Evolutionary conservation across 2,329 filamentous ascomycete genomes (phyloP), one percentile per base, ranked within the genome.

Genomic region (Chlorencoelia australis): DNA sequence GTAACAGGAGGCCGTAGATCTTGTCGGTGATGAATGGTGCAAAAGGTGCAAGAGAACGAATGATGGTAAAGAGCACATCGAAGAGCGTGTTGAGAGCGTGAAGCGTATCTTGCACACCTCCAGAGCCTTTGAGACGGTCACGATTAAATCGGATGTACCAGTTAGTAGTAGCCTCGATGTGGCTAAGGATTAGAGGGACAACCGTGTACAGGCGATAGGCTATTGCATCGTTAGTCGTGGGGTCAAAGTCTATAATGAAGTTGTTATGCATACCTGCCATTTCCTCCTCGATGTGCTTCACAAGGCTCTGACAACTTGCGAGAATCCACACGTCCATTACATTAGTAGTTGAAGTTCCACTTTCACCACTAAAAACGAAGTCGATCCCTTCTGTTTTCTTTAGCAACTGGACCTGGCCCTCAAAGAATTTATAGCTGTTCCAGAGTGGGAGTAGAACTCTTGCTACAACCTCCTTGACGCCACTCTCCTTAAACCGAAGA

Each of bases 71-170:
- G 15, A 96, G 68, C 37, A 95, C 84, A 62, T 95, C 87, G 52
- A 94, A 95, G 6, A 96, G 73, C 2, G 91, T 89, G 62, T 96
- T 94, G 37, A 98, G 69, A 1, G 89, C 91, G 54, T 94, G 85
- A 33, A 81, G 67, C 8, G 91, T 95, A 57, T 96, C 91, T 10
- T 88, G 73, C 16, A 85, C 62, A 13, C 87, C 86, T 46, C 85
- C 78, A 56, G 93, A 87, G 28, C 88, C 88, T 75, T 94, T 95
- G 48, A 94, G 69, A 37, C 88, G 77, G 59, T 83, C 83, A 37
- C 88, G 75, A 67, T 95, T 95, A 67, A 94, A 93, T 43, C 87
- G 75, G 58, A 95, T 95, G 63, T 95, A 95, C 88, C 88, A 95
- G 62, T 96, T 96, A n/a, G 88, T 95, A 4, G 84, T 87, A 62